Evolutionary conservation across 1,139 yeast species (phyloP).

Genomic region (Suhomyces bribrorum): DNA sequence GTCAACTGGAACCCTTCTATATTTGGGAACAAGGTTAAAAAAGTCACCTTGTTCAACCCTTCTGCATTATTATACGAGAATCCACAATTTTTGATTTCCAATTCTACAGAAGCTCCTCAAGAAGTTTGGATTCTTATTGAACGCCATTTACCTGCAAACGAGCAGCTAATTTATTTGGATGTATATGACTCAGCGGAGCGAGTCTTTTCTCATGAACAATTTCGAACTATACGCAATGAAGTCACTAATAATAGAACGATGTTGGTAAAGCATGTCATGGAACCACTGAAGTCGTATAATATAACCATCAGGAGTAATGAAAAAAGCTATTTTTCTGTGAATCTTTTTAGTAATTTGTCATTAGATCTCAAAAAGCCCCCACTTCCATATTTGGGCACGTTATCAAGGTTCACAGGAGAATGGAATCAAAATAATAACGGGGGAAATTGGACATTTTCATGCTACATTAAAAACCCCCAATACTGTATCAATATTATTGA

Average conservation of each 20-base stretch:
- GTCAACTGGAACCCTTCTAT: constrained; percentile 63
- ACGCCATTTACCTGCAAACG: constrained; percentile 27
- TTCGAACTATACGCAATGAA: constrained; percentile 22
- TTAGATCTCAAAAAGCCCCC: constrained; percentile 28
- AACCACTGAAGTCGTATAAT: constrained; percentile 27
- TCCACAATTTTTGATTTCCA: constrained; percentile 52
- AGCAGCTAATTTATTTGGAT: constrained; percentile 28
- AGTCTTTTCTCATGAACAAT: constrained; percentile 31
- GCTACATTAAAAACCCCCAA: constrained; percentile 66
- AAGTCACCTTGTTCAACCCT: constrained; percentile 37
- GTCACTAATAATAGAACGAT: constrained; percentile 34
- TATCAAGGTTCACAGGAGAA: constrained; percentile 33
- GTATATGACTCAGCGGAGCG: constrained; percentile 35
- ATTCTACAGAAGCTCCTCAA: constrained; percentile 27
- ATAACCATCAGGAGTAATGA: constrained; percentile 27
- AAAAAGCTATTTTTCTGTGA: constrained; percentile 38
- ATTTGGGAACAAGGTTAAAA: constrained; percentile 28
- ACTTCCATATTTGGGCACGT: constrained; percentile 21
- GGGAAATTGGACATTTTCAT: constrained; percentile 55
- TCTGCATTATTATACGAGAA: constrained; percentile 28
- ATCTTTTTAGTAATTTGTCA: constrained; percentile 33
- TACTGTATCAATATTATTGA: constrained; percentile 34
- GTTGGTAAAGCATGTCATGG: constrained; percentile 27
- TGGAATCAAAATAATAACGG: constrained; percentile 57
- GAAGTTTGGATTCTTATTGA: constrained; percentile 57